Conservation (phyloP, 345 rosid species). For the Populus pruinosa region DNA sequence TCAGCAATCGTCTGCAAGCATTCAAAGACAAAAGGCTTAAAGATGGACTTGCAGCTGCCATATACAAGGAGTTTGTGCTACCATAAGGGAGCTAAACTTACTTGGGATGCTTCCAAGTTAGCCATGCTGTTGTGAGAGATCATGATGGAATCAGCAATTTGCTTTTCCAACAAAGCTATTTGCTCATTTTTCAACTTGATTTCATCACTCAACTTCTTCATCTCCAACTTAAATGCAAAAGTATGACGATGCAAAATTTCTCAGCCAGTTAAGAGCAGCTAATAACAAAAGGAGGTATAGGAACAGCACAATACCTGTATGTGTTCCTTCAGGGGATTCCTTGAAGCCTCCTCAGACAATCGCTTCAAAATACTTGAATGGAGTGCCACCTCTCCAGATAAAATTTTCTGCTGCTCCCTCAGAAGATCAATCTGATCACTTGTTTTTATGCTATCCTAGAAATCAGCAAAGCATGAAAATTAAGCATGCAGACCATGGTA, state of each 20-base stretch:
- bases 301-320: conserved; percentile 45
- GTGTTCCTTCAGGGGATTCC: conserved; percentile 62
- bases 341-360: conserved; percentile 71
- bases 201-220: conserved; percentile 59
- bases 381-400: conserved; percentile 79
- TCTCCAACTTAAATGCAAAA: conserved; percentile 60
- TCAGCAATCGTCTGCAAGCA: conserved; percentile 67
- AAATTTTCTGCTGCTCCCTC: conserved; percentile 89
- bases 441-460: conserved; percentile 68
- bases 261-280: conserved; percentile 10
- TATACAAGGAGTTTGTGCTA: neutral
- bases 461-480: conserved; percentile 19
- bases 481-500: neutral
- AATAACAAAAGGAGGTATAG: conserved; percentile 10
- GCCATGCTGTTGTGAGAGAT: conserved; percentile 57
- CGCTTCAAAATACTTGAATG: conserved; percentile 86
- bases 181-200: conserved; percentile 73
- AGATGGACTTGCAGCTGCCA: conserved; percentile 14
- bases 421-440: conserved; percentile 80
- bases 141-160: conserved; percentile 61
- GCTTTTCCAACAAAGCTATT: conserved; percentile 72
- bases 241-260: conserved; percentile 23
- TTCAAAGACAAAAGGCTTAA: conserved; percentile 19
- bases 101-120: conserved; percentile 60
- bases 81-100: conserved; percentile 31